phyloP scores from a whole-genome alignment of 2,329 filamentous ascomycete genomes.

The Ceratocystiopsis minuta region DNA sequence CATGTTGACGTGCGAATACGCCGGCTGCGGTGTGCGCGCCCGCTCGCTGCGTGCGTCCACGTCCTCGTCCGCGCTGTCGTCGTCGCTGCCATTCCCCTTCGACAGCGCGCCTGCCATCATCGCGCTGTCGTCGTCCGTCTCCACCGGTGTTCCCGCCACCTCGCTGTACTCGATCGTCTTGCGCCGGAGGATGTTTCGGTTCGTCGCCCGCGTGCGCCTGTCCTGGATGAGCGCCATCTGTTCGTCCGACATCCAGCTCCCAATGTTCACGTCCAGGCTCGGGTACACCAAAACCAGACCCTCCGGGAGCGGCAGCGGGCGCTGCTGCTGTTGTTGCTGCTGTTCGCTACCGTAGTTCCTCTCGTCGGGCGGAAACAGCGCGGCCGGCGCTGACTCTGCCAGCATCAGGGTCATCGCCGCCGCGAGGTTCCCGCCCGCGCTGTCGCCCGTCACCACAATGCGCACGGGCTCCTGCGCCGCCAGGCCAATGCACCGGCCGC shows the following conservation, averaged over 20 bases:
- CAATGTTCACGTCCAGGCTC: slow-evolving; percentile 87
- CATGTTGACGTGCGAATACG: slow-evolving; percentile 8
- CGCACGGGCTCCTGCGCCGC: slow-evolving; percentile 47
- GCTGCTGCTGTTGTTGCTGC: not conserved
- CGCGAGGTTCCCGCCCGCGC: slow-evolving; percentile 66
- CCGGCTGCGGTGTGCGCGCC: slow-evolving; percentile 5
- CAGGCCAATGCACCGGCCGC: slow-evolving; percentile 59
- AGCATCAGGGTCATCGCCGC: slow-evolving; percentile 77
- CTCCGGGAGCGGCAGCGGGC: slow-evolving; percentile 48
- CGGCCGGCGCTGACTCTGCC: slow-evolving; percentile 48
- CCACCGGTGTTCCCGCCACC: slow-evolving; percentile 65
- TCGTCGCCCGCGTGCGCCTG: slow-evolving; percentile 57
- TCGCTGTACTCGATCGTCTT: slow-evolving; percentile 84
- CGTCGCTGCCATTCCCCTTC: not conserved
- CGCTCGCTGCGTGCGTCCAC: slow-evolving; percentile 1
- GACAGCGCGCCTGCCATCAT: slow-evolving; percentile 10
- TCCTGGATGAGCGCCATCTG: slow-evolving; percentile 91
- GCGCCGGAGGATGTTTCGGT: slow-evolving; percentile 57
- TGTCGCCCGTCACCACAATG: slow-evolving; percentile 61
- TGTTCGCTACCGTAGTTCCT: slow-evolving; percentile 31
- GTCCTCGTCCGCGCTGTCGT: not conserved
- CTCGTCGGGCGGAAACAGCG: too few relatives aligned
- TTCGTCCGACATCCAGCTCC: slow-evolving; percentile 98
- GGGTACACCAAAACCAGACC: slow-evolving; percentile 80
- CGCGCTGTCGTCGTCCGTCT: slow-evolving; percentile 56